Evolutionary conservation across 768 basidiomycete species (phyloP), one percentile per base, ranked within the genome.

Genomic region (Tricholoma flavovirens): DNA sequence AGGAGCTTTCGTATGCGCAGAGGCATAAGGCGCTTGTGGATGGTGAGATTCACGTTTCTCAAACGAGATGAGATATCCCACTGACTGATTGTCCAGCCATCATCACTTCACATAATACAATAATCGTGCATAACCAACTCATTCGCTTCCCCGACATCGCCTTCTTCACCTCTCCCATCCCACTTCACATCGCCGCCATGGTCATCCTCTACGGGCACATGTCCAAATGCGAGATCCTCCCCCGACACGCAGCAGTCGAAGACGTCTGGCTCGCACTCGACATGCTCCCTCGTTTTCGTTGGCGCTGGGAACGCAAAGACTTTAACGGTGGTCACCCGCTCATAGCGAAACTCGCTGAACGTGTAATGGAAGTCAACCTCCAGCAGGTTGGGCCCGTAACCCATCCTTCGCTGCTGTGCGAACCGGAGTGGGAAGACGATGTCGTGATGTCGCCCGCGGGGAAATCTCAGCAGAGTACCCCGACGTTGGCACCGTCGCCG

Each of bases 231-330:
- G 82, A 88, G 24, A 80, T 78, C 40, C 77, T 91, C 24, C 70
- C 86, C 1, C 78, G 76, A 38, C 75, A 83, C 55, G 80, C 82
- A 36, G 89, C 87, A 36, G 73, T 89, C 26, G 87, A 92, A 69
- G 91, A 93, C 63, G 80, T 93, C 35, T 89, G 87, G 84, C 82
- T 90, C 68, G 91, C 91, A 26, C 83, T 93, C 19, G 87, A 92
- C 68, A 88, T 92, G 83, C 81, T 93, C 10, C 91, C 91, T 2
- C 85, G 86, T 30, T 88, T 93, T 80, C 84, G 91, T 51, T 93
- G 91, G 91, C 84, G 91, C 59, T 93, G 91, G 91, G 89, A 91
- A 65, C 82, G 91, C 52, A 90, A 87, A 67, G 90, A 93, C 65
- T 70, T 82, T 54, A 84, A 84, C 43, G 88, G 88, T 43, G 85